A percentile compares a stretch with the other conserved stretches of the same genome.
These are phyloP conservation scores for Pyrenochaeta sp. DNA, from an alignment of 2,329 filamentous ascomycete genomes.

Conservation along the genomic window DNA sequence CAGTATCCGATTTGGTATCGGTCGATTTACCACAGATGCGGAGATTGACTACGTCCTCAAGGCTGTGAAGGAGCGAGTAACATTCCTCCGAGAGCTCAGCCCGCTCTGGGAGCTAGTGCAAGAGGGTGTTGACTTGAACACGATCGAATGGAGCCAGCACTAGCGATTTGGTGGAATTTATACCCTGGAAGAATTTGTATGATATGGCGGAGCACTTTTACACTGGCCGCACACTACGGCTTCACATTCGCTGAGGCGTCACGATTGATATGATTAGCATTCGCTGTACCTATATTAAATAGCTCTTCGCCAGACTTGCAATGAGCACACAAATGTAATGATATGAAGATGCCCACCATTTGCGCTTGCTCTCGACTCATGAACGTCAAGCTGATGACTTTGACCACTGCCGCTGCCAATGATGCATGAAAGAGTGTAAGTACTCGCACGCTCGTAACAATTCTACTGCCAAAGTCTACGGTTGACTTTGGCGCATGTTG, in stretches of 20 bases:
- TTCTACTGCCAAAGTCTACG: background rate
- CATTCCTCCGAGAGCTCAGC: conserved; percentile 91
- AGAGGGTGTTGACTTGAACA: conserved; percentile 93
- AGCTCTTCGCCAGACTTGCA: conserved; percentile 16
- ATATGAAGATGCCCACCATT: background rate
- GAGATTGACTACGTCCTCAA: conserved; percentile 99
- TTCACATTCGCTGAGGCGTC: conserved; percentile 37
- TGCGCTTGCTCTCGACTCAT: background rate
- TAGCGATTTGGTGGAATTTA: conserved; percentile 53
- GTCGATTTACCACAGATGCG: conserved; percentile 90
- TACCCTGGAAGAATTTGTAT: conserved; percentile 31
- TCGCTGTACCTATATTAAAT: conserved; percentile 33
- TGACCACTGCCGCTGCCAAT: background rate
- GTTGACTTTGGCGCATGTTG: conserved; percentile 8
- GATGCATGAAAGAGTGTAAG: background rate
- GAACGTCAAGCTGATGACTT: background rate
- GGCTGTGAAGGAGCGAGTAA: conserved; percentile 88
- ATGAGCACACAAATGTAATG: conserved; percentile 15
- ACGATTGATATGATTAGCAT: conserved; percentile 26
- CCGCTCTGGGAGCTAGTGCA: conserved; percentile 98
- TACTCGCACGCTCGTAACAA: background rate
- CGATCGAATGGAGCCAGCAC: conserved; percentile 98
- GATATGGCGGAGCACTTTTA: conserved; percentile 23
- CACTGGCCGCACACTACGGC: conserved; percentile 14
- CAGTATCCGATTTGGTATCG: conserved; percentile 97